Conservation (phyloP, 2,329 filamentous ascomycete genomes). For the Cylindrodendrum hubeiense region DNA sequence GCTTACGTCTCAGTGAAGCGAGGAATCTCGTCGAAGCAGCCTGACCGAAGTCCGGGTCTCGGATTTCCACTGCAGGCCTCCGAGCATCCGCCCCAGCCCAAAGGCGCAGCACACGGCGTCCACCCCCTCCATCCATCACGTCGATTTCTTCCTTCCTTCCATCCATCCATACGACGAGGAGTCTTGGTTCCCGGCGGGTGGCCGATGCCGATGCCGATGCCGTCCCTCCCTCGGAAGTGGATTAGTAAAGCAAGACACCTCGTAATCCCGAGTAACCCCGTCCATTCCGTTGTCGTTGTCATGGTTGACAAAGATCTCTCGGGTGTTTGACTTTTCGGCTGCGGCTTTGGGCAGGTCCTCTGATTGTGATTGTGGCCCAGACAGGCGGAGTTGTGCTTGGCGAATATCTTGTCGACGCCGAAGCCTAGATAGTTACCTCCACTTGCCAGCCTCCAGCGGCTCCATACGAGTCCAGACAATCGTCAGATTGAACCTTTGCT, state of each 20-base stretch:
- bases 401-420: background rate
- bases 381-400: background rate
- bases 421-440: background rate
- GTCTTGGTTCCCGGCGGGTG: background rate
- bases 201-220: conserved; percentile 17
- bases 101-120: conserved; percentile 13
- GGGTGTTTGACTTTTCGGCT: background rate
- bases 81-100: conserved; percentile 2
- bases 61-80: conserved; percentile 1
- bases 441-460: background rate
- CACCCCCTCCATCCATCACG: conserved; percentile 14
- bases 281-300: conserved; percentile 14
- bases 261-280: conserved; percentile 3
- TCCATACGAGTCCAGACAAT: background rate
- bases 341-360: background rate
- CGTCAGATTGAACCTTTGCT: background rate
- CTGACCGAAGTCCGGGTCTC: conserved; percentile 7
- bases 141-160: conserved; percentile 18
- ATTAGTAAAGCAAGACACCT: conserved; percentile 27
- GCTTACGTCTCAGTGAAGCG: background rate
- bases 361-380: background rate
- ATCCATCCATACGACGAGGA: conserved; percentile 2
- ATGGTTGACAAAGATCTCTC: background rate
- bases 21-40: background rate
- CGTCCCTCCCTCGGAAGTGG: conserved; percentile 20